Conservation (phyloP, 73 alveolate genomes). For the Paramecium bursaria region DNA sequence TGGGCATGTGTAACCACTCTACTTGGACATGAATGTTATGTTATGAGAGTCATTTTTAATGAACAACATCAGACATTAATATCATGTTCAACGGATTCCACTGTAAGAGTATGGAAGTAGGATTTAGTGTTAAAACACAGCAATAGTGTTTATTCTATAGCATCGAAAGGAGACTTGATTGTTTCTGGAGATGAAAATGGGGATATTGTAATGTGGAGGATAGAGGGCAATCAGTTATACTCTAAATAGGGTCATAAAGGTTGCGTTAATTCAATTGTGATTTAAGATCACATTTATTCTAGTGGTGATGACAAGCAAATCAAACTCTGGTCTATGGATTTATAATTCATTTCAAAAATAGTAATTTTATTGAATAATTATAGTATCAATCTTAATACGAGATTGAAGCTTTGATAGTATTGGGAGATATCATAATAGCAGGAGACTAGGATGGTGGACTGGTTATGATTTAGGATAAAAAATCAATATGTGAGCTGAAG, state of each 20-base stretch:
- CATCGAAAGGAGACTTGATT: neutral
- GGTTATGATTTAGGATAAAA: no score
- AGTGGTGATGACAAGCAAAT: slow-evolving; percentile 41
- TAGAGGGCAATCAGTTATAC: neutral
- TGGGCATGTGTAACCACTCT: slow-evolving; percentile 32
- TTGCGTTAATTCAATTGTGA: slow-evolving; percentile 44
- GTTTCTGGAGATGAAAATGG: slow-evolving; percentile 64
- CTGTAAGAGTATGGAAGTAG: slow-evolving; percentile 31
- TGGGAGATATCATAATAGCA: no score
- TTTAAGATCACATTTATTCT: neutral
- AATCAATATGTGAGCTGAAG: no score
- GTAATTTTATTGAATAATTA: neutral
- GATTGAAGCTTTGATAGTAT: no score
- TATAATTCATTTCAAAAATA: neutral
- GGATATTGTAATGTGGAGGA: neutral
- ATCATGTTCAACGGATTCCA: slow-evolving; percentile 38
- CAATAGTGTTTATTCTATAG: slow-evolving; percentile 46
- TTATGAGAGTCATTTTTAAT: slow-evolving; percentile 34
- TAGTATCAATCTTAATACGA: no score
- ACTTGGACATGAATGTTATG: slow-evolving; percentile 49
- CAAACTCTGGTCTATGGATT: neutral
- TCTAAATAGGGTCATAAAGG: slow-evolving; percentile 16
- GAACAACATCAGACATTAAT: neutral
- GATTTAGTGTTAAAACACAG: slow-evolving; percentile 13
- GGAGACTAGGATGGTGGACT: no score